Percentiles rank a stretch among this genome's conserved stretches.
phyloP scores from a whole-genome alignment of 2,329 filamentous ascomycete species.

The Diplodia scrobiculata region DNA sequence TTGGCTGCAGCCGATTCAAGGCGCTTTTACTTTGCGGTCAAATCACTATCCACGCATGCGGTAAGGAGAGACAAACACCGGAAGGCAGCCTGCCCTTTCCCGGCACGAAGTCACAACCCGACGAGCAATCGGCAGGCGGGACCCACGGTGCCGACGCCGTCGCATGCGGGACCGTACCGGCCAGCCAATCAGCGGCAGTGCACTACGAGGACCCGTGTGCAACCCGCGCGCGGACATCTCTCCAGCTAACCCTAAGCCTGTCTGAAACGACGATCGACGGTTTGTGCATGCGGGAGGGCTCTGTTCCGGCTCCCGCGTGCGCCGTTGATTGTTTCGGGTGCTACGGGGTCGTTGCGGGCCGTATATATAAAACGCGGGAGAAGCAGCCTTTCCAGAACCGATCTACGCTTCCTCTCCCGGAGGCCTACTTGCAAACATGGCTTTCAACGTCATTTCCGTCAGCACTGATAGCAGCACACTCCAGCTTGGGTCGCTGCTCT shows the following conservation, averaged over 20 bases:
- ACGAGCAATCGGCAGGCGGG: too few relatives aligned
- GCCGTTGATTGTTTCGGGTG: background rate
- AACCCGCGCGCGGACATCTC: background rate
- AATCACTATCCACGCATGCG: too few relatives aligned
- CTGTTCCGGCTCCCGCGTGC: background rate
- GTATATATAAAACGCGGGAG: background rate
- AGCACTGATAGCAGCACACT: background rate
- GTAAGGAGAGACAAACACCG: too few relatives aligned
- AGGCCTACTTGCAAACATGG: background rate
- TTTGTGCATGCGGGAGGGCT: slow-evolving; percentile 3
- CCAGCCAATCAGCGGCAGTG: background rate
- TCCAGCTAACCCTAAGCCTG: background rate
- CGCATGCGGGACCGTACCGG: background rate
- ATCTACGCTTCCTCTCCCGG: background rate
- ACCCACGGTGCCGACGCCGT: too few relatives aligned
- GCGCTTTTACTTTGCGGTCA: too few relatives aligned
- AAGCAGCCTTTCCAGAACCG: background rate
- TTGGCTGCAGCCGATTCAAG: too few relatives aligned
- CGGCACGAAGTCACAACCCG: too few relatives aligned
- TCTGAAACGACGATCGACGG: background rate
- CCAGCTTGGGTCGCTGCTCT: background rate
- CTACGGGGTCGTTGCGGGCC: background rate
- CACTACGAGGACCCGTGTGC: background rate
- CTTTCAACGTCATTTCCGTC: background rate
- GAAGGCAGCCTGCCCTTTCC: too few relatives aligned